These are phyloP conservation scores for Populus simonii DNA, from an alignment of 345 rosid genomes.

Conservation along the genomic window DNA sequence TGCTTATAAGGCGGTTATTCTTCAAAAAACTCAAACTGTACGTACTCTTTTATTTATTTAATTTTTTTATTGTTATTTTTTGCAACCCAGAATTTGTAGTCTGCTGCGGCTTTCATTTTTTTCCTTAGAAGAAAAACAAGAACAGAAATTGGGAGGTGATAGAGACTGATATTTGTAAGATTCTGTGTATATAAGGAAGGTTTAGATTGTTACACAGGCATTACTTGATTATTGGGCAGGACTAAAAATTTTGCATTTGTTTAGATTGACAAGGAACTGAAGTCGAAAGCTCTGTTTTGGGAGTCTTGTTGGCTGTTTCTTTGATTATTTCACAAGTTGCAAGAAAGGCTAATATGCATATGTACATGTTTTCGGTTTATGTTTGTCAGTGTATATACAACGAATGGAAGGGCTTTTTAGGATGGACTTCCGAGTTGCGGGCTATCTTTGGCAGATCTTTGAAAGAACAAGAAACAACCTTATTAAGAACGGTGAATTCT, in stretches of 20 bases:
- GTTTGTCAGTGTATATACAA: slow-evolving; percentile 59
- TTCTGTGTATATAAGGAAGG: not conserved
- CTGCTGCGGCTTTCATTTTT: not conserved
- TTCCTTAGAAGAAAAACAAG: not conserved
- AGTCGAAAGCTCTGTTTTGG: not conserved
- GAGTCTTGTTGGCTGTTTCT: slow-evolving; percentile 1
- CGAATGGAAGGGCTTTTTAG: slow-evolving; percentile 82
- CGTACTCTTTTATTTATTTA: slow-evolving; percentile 1
- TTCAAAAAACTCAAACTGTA: slow-evolving; percentile 81
- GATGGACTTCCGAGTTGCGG: slow-evolving; percentile 60
- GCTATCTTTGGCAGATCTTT: slow-evolving; percentile 64
- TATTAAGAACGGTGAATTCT: slow-evolving; percentile 53
- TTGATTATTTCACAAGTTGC: not conserved
- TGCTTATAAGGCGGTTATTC: slow-evolving; percentile 77
- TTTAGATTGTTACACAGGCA: not conserved
- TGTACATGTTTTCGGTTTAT: not conserved
- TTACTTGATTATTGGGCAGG: not conserved
- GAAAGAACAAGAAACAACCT: slow-evolving; percentile 59
- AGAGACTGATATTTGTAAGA: not conserved
- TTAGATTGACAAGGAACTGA: not conserved
- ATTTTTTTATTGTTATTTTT: not conserved
- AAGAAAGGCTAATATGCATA: not conserved
- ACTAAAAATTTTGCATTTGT: not conserved
- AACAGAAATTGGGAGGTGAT: not conserved
- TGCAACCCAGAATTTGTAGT: not conserved